Evolutionary conservation across 331 rosid genomes (phyloP).

Genomic region (Malus hybrid): DNA sequence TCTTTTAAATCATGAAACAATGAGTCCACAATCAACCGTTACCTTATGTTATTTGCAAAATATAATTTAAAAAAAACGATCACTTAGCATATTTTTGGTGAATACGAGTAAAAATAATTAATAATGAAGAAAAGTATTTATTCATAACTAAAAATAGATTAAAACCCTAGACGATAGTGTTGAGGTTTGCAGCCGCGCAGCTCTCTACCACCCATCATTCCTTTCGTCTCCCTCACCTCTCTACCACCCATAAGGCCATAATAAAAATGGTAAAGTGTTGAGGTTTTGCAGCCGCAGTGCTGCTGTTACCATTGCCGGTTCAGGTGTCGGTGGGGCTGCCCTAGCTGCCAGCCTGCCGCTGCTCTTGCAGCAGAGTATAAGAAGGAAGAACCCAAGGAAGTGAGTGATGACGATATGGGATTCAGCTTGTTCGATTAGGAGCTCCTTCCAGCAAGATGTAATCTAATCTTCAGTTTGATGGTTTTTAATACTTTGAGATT

Average conservation of each 20-base stretch:
- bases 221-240: neutral
- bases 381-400: constrained; percentile 66
- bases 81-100: no score
- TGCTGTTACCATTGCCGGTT: constrained; percentile 38
- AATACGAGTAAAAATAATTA: neutral
- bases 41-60: no score
- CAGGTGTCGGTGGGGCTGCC: constrained; percentile 25
- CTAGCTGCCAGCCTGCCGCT: constrained; percentile 8
- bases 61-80: no score
- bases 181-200: constrained; percentile 1
- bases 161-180: constrained; percentile 3
- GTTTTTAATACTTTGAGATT: no score
- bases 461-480: neutral
- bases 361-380: constrained; percentile 30
- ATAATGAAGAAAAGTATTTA: no score
- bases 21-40: no score
- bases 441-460: neutral
- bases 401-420: constrained; percentile 69
- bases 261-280: neutral
- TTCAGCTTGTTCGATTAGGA: constrained; percentile 61
- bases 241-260: neutral
- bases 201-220: neutral
- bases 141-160: no score
- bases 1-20: no score
- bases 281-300: constrained; percentile 23